Percentiles rank a stretch among this genome's conserved stretches.
These are phyloP conservation scores for Neodidymelliopsis sp. DNA, from an alignment of 2,329 filamentous ascomycete genomes.

Conservation along the genomic window DNA sequence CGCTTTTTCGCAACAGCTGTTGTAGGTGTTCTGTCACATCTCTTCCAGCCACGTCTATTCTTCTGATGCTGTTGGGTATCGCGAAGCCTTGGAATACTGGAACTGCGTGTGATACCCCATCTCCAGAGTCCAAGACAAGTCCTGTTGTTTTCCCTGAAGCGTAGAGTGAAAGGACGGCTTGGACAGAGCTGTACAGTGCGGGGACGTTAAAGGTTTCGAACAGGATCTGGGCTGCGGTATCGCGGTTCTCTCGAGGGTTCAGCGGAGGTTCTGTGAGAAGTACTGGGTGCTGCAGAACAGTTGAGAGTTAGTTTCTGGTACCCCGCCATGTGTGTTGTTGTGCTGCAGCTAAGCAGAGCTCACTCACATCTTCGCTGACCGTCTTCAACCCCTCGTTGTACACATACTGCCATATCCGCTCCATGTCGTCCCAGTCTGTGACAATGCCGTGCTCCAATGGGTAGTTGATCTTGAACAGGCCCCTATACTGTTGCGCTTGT, in stretches of 20 bases:
- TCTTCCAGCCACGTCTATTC: constrained; percentile 94
- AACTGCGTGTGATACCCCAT: constrained; percentile 96
- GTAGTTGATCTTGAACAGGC: constrained; percentile 93
- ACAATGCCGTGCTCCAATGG: constrained; percentile 97
- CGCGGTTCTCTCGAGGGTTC: constrained; percentile 93
- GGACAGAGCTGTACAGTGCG: constrained; percentile 94
- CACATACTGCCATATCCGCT: constrained; percentile 98
- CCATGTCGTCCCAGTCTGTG: constrained; percentile 99
- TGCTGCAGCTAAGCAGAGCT: constrained; percentile 5
- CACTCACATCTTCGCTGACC: constrained; percentile 86
- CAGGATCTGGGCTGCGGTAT: constrained; percentile 94
- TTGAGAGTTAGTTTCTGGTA: constrained; percentile 20
- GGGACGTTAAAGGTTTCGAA: constrained; percentile 99
- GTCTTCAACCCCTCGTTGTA: constrained; percentile 97
- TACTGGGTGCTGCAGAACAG: constrained; percentile 76
- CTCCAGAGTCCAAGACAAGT: constrained; percentile 92
- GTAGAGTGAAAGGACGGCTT: constrained; percentile 95
- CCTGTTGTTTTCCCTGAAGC: constrained; percentile 95
- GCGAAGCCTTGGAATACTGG: constrained; percentile 98
- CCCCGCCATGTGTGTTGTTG: constrained; percentile 10
- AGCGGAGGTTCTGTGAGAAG: constrained; percentile 94
- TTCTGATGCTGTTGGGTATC: constrained; percentile 91
- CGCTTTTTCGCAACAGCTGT: constrained; percentile 86
- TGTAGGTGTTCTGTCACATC: constrained; percentile 98
- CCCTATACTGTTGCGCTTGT: constrained; percentile 87